These are phyloP conservation scores for Erodium trifolium DNA, from an alignment of 441 rosid species.

Conservation along the genomic window DNA sequence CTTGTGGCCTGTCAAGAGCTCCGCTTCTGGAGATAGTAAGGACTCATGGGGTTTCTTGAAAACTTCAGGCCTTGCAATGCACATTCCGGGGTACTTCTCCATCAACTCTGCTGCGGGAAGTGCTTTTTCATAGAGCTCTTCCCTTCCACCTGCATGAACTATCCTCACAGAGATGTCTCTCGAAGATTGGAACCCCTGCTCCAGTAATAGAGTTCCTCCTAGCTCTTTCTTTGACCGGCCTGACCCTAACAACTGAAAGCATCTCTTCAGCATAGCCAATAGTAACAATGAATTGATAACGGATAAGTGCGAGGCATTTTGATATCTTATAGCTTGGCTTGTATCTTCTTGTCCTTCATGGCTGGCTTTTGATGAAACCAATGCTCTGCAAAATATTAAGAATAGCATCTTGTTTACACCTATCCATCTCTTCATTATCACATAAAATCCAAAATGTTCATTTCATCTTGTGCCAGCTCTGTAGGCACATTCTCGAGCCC, in stretches of 20 bases:
- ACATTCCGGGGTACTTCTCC: slow-evolving; percentile 53
- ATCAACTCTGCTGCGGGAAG: slow-evolving; percentile 41
- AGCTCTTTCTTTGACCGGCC: slow-evolving; percentile 15
- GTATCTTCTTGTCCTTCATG: slow-evolving; percentile 25
- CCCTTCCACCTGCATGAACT: slow-evolving; percentile 50
- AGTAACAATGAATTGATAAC: not conserved
- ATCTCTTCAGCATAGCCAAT: slow-evolving; percentile 17
- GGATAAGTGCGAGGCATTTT: slow-evolving; percentile 14
- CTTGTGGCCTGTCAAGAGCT: slow-evolving; percentile 42
- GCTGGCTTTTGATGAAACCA: slow-evolving; percentile 37
- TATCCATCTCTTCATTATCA: slow-evolving; percentile 18
- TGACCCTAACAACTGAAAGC: slow-evolving; percentile 14
- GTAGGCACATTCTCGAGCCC: slow-evolving; percentile 59
- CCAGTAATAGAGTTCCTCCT: slow-evolving; percentile 23
- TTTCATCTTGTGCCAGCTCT: slow-evolving; percentile 22
- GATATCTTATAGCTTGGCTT: slow-evolving; percentile 12
- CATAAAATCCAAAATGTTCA: slow-evolving; percentile 21
- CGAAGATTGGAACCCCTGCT: slow-evolving; percentile 21
- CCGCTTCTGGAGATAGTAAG: slow-evolving; percentile 38
- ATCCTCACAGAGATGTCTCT: slow-evolving; percentile 38
- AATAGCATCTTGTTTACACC: not conserved
- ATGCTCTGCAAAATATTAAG: slow-evolving; percentile 21
- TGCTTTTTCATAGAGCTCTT: slow-evolving; percentile 34
- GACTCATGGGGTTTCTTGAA: slow-evolving; percentile 39
- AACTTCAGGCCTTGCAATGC: slow-evolving; percentile 48